Base-by-base conservation (phyloP, 2,329 filamentous ascomycete genomes). In the Beauveria caledonica region DNA sequence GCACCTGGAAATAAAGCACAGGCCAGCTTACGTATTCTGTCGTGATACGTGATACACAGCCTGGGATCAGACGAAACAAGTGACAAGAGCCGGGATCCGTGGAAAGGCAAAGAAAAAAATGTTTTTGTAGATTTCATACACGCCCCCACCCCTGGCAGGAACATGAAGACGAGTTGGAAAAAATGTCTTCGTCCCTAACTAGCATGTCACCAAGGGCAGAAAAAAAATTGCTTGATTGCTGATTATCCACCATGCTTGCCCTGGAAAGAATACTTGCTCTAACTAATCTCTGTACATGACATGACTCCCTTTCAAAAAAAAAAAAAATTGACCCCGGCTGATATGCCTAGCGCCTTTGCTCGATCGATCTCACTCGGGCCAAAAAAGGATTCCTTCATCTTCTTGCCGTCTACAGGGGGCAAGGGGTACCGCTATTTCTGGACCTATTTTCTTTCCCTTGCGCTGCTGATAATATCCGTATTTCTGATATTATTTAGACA, bases 321-420 rank as follows among this genome's bases (percentile, higher is more conserved):
- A 2, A 13, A 4, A 25, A 25, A 53, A 44, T 17, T 8, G 9
- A 10, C 36, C 36, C 51, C 40, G 52, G n/a, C 10, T 42, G 7
- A 25, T 13, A 25, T 27, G 40, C 6, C 39, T 44, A 42, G 39
- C 49, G 49, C 6, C 50, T 42, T 17, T 25, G 36, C 53, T 19
- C 53, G 53, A 55, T 55, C 53, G 53, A 55, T 55, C 53, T 55
- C 51, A 36, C 33, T 36, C 33, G 33, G 33, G 33, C 11, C 33
- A 13, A 44, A 55, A 45, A 29, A 45, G 17, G n/a, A n/a, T n/a
- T 19, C 39, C 27, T 29, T 44, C 33, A 27, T 44, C 19, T 44
- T 27, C 25, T 45, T 45, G 23, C 53, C 33, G 33, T 36, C 33
- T 36, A 36, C 33, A 36, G 33, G 33, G 29, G 33, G 33, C 5